Evolutionary conservation across 805 yeast species (phyloP).

Genomic region (Peterozyma xylosa): DNA sequence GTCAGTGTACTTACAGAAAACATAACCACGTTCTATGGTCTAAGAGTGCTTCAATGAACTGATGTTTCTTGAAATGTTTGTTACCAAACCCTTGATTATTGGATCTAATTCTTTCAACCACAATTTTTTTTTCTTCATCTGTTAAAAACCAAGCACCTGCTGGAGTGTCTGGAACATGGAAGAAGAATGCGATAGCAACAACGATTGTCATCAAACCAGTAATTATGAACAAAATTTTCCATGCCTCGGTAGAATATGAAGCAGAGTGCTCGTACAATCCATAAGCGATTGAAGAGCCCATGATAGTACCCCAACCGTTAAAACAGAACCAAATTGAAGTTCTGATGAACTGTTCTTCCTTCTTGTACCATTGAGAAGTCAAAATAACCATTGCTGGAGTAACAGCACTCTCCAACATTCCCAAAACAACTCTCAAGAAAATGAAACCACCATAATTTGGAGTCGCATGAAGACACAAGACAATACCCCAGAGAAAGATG

Average conservation of each 20-base stretch:
- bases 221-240: slow-evolving; percentile 55
- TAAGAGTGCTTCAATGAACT: slow-evolving; percentile 28
- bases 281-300: slow-evolving; percentile 51
- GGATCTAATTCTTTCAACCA: slow-evolving; percentile 45
- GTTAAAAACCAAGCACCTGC: slow-evolving; percentile 34
- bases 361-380: slow-evolving; percentile 52
- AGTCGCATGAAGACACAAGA: slow-evolving; percentile 42
- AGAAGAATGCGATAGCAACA: slow-evolving; percentile 35
- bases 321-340: slow-evolving; percentile 35
- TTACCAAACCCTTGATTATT: slow-evolving; percentile 37
- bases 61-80: slow-evolving; percentile 27
- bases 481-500: slow-evolving; percentile 47
- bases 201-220: slow-evolving; percentile 54
- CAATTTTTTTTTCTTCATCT: slow-evolving; percentile 33
- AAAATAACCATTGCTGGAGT: slow-evolving; percentile 51
- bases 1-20: slow-evolving; percentile 11
- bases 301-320: slow-evolving; percentile 37
- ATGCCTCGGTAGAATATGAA: slow-evolving; percentile 35
- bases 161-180: slow-evolving; percentile 54
- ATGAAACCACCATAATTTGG: slow-evolving; percentile 43
- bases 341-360: slow-evolving; percentile 33
- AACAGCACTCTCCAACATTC: slow-evolving; percentile 40
- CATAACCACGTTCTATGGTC: slow-evolving; percentile 11
- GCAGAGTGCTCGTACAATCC: slow-evolving; percentile 32
- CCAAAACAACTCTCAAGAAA: slow-evolving; percentile 46